Evolutionary conservation across 768 basidiomycete genomes (phyloP).

Genomic region (Suillus brevipes): DNA sequence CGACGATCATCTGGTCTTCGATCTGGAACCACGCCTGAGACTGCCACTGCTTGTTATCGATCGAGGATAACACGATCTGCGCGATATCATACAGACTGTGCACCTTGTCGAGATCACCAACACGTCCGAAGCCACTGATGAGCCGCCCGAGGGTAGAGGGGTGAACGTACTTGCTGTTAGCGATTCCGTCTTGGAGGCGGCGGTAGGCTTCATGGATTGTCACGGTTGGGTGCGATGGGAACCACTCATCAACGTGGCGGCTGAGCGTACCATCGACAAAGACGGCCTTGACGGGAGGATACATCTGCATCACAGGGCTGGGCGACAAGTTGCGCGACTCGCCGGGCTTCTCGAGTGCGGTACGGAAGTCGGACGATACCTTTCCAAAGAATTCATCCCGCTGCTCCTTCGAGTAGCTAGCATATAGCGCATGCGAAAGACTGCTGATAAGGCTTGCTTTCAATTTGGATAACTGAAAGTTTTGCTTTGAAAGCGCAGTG

Average conservation of each 20-base stretch:
- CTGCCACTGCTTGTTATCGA: constrained; percentile 49
- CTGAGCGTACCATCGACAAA: constrained; percentile 27
- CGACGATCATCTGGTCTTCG: constrained; percentile 90
- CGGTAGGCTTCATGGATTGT: constrained; percentile 45
- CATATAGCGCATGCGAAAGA: constrained; percentile 28
- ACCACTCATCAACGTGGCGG: constrained; percentile 35
- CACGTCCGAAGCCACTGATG: constrained; percentile 68
- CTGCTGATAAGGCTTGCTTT: constrained; percentile 21
- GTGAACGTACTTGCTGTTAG: constrained; percentile 42
- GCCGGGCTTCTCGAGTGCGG: background rate
- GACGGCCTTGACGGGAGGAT: constrained; percentile 14
- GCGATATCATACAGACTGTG: constrained; percentile 65
- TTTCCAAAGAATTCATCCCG: constrained; percentile 24
- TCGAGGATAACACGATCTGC: constrained; percentile 55
- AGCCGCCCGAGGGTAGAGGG: constrained; percentile 57
- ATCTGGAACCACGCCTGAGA: constrained; percentile 67
- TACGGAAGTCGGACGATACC: constrained; percentile 5
- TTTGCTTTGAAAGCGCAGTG: constrained; percentile 37
- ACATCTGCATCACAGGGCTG: constrained; percentile 12
- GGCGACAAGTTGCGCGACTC: background rate
- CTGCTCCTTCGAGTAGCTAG: constrained; percentile 17
- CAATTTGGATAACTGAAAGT: constrained; percentile 30
- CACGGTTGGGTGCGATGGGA: constrained; percentile 28
- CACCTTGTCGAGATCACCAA: constrained; percentile 59
- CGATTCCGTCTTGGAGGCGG: constrained; percentile 46